Evolutionary conservation across 768 basidiomycete genomes (phyloP).

Genomic region (Sarcomyxa edulis): DNA sequence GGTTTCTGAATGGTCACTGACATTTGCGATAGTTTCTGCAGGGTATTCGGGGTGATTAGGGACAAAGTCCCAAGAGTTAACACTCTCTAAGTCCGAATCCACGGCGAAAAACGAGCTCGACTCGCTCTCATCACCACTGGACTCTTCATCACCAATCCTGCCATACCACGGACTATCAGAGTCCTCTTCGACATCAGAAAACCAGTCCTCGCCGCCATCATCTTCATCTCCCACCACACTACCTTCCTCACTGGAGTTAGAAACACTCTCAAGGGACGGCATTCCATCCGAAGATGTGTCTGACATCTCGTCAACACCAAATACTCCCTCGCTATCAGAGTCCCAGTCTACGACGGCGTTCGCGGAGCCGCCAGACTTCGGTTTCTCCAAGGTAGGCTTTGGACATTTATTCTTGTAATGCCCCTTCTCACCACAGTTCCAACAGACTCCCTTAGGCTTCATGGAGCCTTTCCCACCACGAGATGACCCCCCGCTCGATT

Average conservation of each 20-base stretch:
- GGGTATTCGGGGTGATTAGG: too few relatives aligned
- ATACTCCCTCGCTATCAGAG: slow-evolving; percentile 4
- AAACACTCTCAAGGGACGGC: slow-evolving; percentile 3
- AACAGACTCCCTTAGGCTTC: slow-evolving; percentile 13
- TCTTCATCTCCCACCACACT: slow-evolving; percentile 7
- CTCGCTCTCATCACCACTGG: background rate
- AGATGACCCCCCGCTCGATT: background rate
- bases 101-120: background rate
- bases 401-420: slow-evolving; percentile 16
- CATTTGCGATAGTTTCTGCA: too few relatives aligned
- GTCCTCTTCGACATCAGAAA: slow-evolving; percentile 1
- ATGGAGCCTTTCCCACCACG: background rate
- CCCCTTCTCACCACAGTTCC: slow-evolving; percentile 21
- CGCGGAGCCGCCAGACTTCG: slow-evolving; percentile 3
- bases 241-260: background rate
- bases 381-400: slow-evolving; percentile 6
- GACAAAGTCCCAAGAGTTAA: too few relatives aligned
- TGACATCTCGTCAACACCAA: background rate
- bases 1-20: too few relatives aligned
- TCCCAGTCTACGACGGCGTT: slow-evolving; percentile 9
- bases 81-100: background rate
- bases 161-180: too few relatives aligned
- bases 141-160: too few relatives aligned
- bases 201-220: slow-evolving; percentile 7
- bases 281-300: slow-evolving; percentile 3